Conservation (phyloP, 768 basidiomycete genomes). For the Cystofilobasidium capitatum region DNA sequence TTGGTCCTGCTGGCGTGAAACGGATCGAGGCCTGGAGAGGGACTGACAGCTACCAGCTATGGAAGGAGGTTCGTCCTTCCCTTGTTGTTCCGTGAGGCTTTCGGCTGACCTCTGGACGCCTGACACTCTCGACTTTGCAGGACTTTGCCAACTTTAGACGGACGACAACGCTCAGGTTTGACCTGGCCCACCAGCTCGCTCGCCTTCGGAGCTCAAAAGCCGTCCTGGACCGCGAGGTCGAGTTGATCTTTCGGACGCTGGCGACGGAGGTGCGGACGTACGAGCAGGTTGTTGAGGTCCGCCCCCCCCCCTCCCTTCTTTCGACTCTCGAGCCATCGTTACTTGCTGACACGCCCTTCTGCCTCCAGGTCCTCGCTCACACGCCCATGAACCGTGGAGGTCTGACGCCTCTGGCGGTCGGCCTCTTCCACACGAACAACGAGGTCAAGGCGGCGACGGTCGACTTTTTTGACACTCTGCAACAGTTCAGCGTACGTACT, state of each 20-base stretch:
- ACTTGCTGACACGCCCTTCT: neutral
- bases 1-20: conserved; percentile 36
- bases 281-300: conserved; percentile 80
- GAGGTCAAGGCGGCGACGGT: conserved; percentile 66
- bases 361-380: conserved; percentile 11
- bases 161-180: conserved; percentile 50
- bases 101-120: neutral
- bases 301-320: conserved; percentile 28
- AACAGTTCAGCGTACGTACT: conserved; percentile 60
- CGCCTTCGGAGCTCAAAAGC: conserved; percentile 59
- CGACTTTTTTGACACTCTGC: conserved; percentile 70
- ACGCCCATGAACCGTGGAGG: conserved; percentile 6
- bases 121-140: neutral
- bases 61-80: conserved; percentile 50
- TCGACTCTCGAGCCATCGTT: neutral
- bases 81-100: too few relatives aligned
- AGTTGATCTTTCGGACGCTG: conserved; percentile 63
- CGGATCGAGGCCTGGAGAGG: conserved; percentile 89
- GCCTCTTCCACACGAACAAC: conserved; percentile 71
- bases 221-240: conserved; percentile 62
- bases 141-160: conserved; percentile 22
- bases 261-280: conserved; percentile 65
- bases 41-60: conserved; percentile 69
- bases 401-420: conserved; percentile 73
- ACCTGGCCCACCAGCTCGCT: conserved; percentile 74